Evolutionary conservation across 768 basidiomycete genomes (phyloP), one percentile per base, ranked within the genome.

Genomic region (Tulasnella sp.): DNA sequence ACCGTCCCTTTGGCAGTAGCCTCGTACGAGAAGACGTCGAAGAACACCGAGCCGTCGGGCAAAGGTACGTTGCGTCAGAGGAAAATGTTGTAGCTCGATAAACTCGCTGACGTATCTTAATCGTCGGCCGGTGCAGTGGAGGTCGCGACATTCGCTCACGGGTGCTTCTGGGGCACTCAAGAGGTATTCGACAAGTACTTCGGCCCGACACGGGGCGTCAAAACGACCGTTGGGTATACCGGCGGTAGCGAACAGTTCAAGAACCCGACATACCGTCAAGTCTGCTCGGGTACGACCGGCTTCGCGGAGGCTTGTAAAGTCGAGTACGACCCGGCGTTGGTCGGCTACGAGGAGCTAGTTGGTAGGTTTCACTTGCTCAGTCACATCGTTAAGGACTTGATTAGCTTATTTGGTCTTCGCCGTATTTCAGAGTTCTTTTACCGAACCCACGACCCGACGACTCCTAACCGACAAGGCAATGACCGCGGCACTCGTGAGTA

Each of bases 401-500:
- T 19, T 32, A n/a, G n/a, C 66, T 34, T 17, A 39, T 14, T 17
- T 68, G 65, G 17, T 59, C 11, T 26, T 8, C 22, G 5, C 26
- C 11, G 47, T 65, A 4, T 5, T 32, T 65, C 79, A 89, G 94
- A 96, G 80, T 95, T 95, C 83, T 96, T 96, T 81, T 96, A 94
- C 80, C 86, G 96, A 62, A 93, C 92, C 0, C 95, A 98, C 77
- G 95, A 97, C 75, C 93, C 95, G 2, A 96, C 94, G 47, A 91
- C 92, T 0, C 77, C 84, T 71, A 89, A 96, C 79, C 81, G 84
- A 16, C 94, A 96, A 78, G 94, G 94, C 35, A 83, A 77, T 1
- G 94, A 96, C 77, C 78, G 77, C 2, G 94, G 95, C 22, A 87
- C 88, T 35, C 94, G 93, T 94, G 44, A 75, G 81, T 78, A 5